phyloP scores from a whole-genome alignment of 129 eudicot species.

The Mikania micrantha region DNA sequence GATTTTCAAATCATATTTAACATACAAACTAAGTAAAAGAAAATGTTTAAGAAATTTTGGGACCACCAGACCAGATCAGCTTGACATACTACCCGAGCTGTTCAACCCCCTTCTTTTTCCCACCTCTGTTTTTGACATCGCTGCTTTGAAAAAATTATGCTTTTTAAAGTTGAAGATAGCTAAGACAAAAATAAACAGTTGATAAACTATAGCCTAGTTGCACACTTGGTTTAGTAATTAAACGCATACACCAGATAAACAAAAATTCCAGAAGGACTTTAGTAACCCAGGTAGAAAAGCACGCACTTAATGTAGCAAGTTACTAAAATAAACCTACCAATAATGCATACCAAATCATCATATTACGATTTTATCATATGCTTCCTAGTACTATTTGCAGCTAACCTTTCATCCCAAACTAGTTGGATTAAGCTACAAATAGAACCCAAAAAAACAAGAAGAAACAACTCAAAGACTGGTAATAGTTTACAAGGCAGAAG shows the following conservation, averaged over 20 bases:
- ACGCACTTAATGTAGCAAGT: not conserved
- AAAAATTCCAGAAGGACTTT: not conserved
- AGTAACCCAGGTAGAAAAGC: not conserved
- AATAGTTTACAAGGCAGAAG: not conserved
- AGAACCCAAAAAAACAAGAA: not conserved
- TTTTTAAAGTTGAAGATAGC: not conserved
- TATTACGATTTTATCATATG: not conserved
- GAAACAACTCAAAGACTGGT: not conserved
- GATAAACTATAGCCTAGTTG: not conserved
- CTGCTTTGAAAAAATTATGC: not conserved
- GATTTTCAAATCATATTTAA: not conserved
- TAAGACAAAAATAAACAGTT: not conserved
- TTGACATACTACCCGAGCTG: not conserved
- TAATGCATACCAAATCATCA: not conserved
- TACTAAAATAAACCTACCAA: not conserved
- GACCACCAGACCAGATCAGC: not conserved
- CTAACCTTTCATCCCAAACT: not conserved
- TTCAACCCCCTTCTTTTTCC: not conserved
- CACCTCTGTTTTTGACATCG: not conserved
- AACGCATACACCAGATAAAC: not conserved
- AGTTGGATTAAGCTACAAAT: not conserved
- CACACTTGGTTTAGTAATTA: not conserved
- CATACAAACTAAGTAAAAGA: not conserved
- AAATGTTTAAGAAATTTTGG: not conserved
- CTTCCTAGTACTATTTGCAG: not conserved